Conservation (phyloP, 2,329 filamentous ascomycete genomes). For the Apiospora phragmitis region DNA sequence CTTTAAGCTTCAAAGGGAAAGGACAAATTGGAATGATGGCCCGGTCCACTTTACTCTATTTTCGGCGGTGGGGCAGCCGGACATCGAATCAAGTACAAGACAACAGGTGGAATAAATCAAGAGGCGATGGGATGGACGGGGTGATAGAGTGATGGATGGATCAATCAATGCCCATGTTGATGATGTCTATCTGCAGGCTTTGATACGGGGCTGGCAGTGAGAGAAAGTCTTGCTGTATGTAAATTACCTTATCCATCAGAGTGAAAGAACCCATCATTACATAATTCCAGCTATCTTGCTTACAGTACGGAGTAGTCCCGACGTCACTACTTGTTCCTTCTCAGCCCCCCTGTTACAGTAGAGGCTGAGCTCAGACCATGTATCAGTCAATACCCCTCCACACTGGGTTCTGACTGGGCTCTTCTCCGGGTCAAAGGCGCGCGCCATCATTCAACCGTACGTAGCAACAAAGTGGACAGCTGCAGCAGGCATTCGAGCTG, state of each 20-base stretch:
- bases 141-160: background rate
- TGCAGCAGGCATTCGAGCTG: background rate
- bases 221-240: too few species aligned
- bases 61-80: background rate
- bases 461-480: background rate
- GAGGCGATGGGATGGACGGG: background rate
- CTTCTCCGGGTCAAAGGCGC: conserved; percentile 4
- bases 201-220: background rate
- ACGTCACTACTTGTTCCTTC: background rate
- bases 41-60: conserved; percentile 3
- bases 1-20: conserved; percentile 2
- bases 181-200: background rate
- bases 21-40: conserved; percentile 2
- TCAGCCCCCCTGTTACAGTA: background rate
- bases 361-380: background rate
- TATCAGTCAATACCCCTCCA: background rate
- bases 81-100: background rate
- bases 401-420: background rate
- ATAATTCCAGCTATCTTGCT: background rate
- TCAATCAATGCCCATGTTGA: background rate
- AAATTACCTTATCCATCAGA: background rate
- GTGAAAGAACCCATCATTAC: background rate
- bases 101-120: background rate
- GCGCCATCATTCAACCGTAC: background rate
- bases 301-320: too few species aligned